Conservation (phyloP, 805 yeast genomes). For the Yamadazyma phyllophila region DNA sequence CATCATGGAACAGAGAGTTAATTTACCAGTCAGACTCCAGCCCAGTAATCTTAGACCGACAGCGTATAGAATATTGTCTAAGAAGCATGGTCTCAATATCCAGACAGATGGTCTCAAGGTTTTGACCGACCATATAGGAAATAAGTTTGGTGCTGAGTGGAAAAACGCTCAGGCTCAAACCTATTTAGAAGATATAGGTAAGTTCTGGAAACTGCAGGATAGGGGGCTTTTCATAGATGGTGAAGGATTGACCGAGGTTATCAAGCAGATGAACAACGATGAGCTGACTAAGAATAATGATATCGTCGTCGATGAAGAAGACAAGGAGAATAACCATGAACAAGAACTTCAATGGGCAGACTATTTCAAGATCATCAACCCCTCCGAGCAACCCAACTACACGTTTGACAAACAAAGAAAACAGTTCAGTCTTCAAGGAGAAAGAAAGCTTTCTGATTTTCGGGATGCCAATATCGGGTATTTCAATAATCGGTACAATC, state of each 20-base stretch:
- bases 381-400: slow-evolving; percentile 62
- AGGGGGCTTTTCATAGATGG: slow-evolving; percentile 85
- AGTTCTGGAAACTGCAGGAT: slow-evolving; percentile 84
- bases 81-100: slow-evolving; percentile 87
- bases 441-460: slow-evolving; percentile 16
- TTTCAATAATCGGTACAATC: slow-evolving; percentile 54
- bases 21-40: slow-evolving; percentile 70
- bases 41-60: slow-evolving; percentile 86
- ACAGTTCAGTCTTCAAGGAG: slow-evolving; percentile 50
- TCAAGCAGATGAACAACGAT: slow-evolving; percentile 49
- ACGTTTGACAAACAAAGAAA: slow-evolving; percentile 59
- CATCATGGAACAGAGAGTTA: slow-evolving; percentile 16
- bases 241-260: slow-evolving; percentile 58
- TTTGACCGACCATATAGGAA: slow-evolving; percentile 74
- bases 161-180: slow-evolving; percentile 59
- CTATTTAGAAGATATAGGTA: slow-evolving; percentile 75
- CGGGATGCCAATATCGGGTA: slow-evolving; percentile 31
- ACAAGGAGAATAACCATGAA: slow-evolving; percentile 23
- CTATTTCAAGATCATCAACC: slow-evolving; percentile 64
- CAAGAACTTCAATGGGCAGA: slow-evolving; percentile 59
- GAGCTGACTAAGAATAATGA: slow-evolving; percentile 9
- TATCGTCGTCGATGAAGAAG: slow-evolving; percentile 15
- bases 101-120: slow-evolving; percentile 78
- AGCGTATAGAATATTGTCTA: slow-evolving; percentile 86
- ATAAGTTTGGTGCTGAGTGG: slow-evolving; percentile 84